Conservation (phyloP, 2,329 filamentous ascomycete species). For the Trichoderma cornu-damae region DNA sequence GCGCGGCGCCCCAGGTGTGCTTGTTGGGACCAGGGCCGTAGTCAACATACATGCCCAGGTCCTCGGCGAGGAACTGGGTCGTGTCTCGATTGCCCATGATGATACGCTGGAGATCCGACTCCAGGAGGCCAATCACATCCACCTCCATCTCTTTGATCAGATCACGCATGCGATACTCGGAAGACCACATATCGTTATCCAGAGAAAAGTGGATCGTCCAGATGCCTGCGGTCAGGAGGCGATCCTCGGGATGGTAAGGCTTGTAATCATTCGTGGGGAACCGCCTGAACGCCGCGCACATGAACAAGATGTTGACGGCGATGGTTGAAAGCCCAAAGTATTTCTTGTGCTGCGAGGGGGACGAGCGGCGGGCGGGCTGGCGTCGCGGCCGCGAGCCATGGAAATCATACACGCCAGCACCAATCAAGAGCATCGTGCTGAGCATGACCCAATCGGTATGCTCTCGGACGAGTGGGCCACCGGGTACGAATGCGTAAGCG, state of each 20-base stretch:
- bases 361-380: slow-evolving; percentile 28
- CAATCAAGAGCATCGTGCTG: slow-evolving; percentile 76
- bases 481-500: slow-evolving; percentile 95
- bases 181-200: slow-evolving; percentile 98
- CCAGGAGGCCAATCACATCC: slow-evolving; percentile 92
- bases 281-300: slow-evolving; percentile 77
- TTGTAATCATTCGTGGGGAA: slow-evolving; percentile 91
- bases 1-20: slow-evolving; percentile 91
- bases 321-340: slow-evolving; percentile 56
- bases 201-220: slow-evolving; percentile 99
- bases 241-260: slow-evolving; percentile 82
- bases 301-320: slow-evolving; percentile 73
- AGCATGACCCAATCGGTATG: slow-evolving; percentile 95
- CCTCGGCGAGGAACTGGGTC: slow-evolving; percentile 90
- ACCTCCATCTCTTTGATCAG: slow-evolving; percentile 89
- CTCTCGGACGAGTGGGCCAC: slow-evolving; percentile 85
- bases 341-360: slow-evolving; percentile 44
- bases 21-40: slow-evolving; percentile 97
- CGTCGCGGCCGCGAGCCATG: slow-evolving; percentile 45
- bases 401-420: slow-evolving; percentile 75
- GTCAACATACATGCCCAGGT: slow-evolving; percentile 98
- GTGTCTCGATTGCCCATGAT: slow-evolving; percentile 99
- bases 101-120: slow-evolving; percentile 90
- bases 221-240: slow-evolving; percentile 87
- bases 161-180: slow-evolving; percentile 88